These are phyloP conservation scores for Yueomyces sp. DNA, from an alignment of 805 yeast species.

Conservation along the genomic window DNA sequence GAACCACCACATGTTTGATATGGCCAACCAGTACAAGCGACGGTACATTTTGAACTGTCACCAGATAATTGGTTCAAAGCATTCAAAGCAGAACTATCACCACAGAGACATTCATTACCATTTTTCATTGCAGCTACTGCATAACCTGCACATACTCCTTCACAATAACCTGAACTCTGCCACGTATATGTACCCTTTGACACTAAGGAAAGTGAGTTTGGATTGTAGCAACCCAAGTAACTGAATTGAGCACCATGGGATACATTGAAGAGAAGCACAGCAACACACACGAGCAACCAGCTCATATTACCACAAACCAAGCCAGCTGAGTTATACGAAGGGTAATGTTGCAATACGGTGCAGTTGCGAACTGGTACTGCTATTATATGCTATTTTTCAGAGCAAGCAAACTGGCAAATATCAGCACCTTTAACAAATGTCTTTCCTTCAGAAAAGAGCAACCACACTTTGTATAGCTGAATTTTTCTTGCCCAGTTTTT, in stretches of 20 bases:
- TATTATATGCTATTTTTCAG: too few species aligned
- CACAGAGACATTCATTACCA: slow-evolving; percentile 58
- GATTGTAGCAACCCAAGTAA: slow-evolving; percentile 26
- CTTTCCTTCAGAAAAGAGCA: too few species aligned
- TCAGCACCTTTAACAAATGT: too few species aligned
- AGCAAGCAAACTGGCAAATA: too few species aligned
- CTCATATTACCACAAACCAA: too few species aligned
- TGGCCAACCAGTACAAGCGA: slow-evolving; percentile 49
- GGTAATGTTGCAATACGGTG: too few species aligned
- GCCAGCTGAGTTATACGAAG: too few species aligned
- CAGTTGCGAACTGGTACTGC: too few species aligned
- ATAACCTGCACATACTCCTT: slow-evolving; percentile 35
- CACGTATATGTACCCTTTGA: slow-evolving; percentile 36
- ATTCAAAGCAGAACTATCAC: slow-evolving; percentile 33
- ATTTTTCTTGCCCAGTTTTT: too few species aligned
- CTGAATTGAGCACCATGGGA: slow-evolving; percentile 5
- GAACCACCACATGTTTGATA: slow-evolving; percentile 53
- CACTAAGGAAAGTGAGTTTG: slow-evolving; percentile 15
- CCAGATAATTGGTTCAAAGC: slow-evolving; percentile 25
- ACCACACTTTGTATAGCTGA: too few species aligned
- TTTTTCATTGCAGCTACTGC: slow-evolving; percentile 37
- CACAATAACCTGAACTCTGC: slow-evolving; percentile 51
- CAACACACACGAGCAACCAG: too few species aligned
- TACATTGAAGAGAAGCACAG: too few species aligned
- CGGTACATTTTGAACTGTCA: slow-evolving; percentile 27